Base-by-base conservation (phyloP, 495 filamentous ascomycete species). In the Pseudomonodictys pantanalensis region DNA sequence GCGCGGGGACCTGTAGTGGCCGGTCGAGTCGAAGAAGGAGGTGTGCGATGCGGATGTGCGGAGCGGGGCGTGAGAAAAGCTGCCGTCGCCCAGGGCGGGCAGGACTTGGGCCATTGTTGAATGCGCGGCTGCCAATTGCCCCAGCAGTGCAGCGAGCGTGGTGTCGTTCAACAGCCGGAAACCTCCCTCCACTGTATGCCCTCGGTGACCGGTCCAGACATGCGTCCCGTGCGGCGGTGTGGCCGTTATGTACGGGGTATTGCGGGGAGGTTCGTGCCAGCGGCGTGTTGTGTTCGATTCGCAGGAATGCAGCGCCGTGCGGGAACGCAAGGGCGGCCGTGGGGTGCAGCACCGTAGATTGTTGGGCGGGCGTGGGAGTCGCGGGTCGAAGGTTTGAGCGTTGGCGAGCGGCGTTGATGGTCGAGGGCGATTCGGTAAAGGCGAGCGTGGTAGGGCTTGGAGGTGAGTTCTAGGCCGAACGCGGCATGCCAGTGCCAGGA, bases 21-120 rank as follows among this genome's bases (percentile, higher is more conserved):
- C 9, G 9, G 29, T 23, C 23, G 38, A 18, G 32, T 60, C 48
- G 56, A 68, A 64, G 65, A 68, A 68, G 51, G 60, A 64, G 3
- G 65, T 57, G 18, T 60, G 51, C 45, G 65, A 68, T 10, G 50
- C 25, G 23, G 65, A 56, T 3, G 56, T 43, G 32, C 60, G 65
- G 11, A 68, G 65, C 2, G 56, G 46, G 22, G 45, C 44, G 28
- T 60, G 52, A 26, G 47, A 59, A 23, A 59, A 49, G 38, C 35
- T 23, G 28, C 26, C 24, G 15, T 49, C 48, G 35, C 61, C 54
- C 15, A 42, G 42, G 15, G 56, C 41, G 12, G 64, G 33, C 7
- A 67, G 59, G 30, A 67, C 64, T 38, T 67, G 59, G 5, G 60
- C 50, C 65, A 68, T 68, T 42, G 49, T 41, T 24, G 23, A 3